Evolutionary conservation across 768 basidiomycete species (phyloP).

Genomic region (Cystofilobasidium capitatum): DNA sequence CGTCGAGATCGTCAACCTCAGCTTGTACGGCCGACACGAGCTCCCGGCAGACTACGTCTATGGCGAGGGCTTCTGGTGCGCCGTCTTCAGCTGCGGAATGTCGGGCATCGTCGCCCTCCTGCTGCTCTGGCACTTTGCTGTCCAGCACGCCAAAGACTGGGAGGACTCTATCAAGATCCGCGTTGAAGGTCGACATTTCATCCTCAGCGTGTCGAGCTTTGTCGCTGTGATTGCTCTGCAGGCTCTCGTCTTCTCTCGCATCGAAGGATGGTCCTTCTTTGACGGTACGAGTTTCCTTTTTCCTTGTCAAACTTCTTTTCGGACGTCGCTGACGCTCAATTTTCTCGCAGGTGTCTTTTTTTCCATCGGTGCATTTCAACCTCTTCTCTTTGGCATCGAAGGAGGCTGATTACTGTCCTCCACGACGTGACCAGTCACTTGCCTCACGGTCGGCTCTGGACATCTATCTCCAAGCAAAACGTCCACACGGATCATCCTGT

Average conservation of each 20-base stretch:
- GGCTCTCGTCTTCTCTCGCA: conserved; percentile 33
- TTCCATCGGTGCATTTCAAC: conserved; percentile 34
- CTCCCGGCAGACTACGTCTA: neutral
- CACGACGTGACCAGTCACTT: neutral
- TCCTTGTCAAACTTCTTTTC: neutral
- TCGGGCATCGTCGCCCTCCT: neutral
- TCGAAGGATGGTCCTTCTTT: conserved; percentile 38
- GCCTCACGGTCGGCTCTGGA: conserved; percentile 35
- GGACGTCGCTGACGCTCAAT: neutral
- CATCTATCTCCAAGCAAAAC: conserved; percentile 32
- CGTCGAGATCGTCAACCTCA: conserved; percentile 23
- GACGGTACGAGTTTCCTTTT: neutral
- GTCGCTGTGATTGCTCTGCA: conserved; percentile 18
- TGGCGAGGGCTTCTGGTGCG: conserved; percentile 25
- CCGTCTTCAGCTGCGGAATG: conserved; percentile 4
- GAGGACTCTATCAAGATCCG: conserved; percentile 19
- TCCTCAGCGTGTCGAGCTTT: conserved; percentile 10
- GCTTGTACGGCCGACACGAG: neutral
- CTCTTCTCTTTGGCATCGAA: neutral
- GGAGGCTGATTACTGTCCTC: neutral
- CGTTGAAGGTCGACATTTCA: conserved; percentile 24
- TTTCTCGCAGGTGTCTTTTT: conserved; percentile 33
- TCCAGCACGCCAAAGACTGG: neutral
- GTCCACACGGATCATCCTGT: conserved; percentile 22
- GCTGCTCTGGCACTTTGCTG: conserved; percentile 10